Percentiles rank a stretch among this genome's conserved stretches.
phyloP scores from a whole-genome alignment of 345 rosid genomes.

The Melastoma malabathricum region DNA sequence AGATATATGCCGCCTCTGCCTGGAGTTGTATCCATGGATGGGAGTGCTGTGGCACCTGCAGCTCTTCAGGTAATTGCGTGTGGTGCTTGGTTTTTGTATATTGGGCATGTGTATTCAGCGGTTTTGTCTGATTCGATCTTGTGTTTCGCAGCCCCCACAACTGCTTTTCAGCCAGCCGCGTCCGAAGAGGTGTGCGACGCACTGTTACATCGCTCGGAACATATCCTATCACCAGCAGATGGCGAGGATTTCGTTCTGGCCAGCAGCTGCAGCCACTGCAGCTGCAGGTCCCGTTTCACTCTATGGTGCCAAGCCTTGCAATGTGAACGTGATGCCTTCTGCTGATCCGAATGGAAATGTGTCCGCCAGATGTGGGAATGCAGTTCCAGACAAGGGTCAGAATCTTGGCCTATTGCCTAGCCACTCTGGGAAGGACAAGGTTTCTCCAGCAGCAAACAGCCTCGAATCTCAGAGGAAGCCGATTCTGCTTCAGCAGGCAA shows the following conservation, averaged over 20 bases:
- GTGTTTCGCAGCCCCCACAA: constrained; percentile 57
- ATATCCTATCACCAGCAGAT: constrained; percentile 66
- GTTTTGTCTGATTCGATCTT: not conserved
- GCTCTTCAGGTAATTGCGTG: constrained; percentile 52
- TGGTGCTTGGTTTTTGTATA: not conserved
- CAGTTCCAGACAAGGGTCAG: constrained; percentile 50
- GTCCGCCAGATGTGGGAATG: constrained; percentile 34
- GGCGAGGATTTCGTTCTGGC: constrained; percentile 80
- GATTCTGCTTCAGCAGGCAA: constrained; percentile 67
- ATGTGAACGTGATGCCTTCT: constrained; percentile 61
- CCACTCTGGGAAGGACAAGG: constrained; percentile 31
- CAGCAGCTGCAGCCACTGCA: constrained; percentile 27
- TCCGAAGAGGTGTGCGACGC: constrained; percentile 90
- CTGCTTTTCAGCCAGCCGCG: constrained; percentile 61
- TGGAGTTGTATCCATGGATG: constrained; percentile 85
- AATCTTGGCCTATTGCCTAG: constrained; percentile 21
- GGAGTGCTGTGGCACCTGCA: constrained; percentile 50
- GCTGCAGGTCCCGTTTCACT: constrained; percentile 54
- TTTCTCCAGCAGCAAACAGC: constrained; percentile 34
- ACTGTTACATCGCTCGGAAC: constrained; percentile 78
- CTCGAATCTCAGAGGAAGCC: constrained; percentile 72
- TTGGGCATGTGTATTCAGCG: not conserved
- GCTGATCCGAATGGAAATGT: constrained; percentile 51
- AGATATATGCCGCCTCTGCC: constrained; percentile 86
- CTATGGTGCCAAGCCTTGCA: constrained; percentile 64